A percentile compares a stretch with the other conserved stretches of the same genome.
Evolutionary conservation across 2,329 filamentous ascomycete genomes (phyloP).

Genomic region (Fusarium neocosmosporiellum): DNA sequence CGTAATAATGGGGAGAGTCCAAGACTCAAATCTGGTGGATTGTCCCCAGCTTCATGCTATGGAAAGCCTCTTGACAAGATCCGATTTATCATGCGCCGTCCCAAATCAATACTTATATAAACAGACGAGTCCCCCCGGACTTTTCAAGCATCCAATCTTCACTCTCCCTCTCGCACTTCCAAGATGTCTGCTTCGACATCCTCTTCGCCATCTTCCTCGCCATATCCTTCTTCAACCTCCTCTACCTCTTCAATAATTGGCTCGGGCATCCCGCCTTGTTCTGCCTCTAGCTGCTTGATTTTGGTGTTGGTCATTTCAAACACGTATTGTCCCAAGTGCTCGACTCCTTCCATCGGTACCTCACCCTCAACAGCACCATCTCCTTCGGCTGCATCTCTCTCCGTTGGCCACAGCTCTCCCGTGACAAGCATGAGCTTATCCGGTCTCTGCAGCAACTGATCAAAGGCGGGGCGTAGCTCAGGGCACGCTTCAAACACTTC

Average conservation of each 20-base stretch:
- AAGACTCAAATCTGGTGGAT: constrained; percentile 1
- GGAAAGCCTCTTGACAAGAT: background rate
- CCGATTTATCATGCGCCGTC: constrained; percentile 14
- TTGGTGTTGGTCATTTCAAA: constrained; percentile 88
- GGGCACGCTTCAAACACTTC: constrained; percentile 89
- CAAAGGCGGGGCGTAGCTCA: constrained; percentile 89
- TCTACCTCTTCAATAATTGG: constrained; percentile 43
- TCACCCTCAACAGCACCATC: constrained; percentile 60
- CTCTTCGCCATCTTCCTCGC: constrained; percentile 46
- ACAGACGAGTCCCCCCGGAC: background rate
- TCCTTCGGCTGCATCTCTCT: constrained; percentile 61
- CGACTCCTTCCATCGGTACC: constrained; percentile 86
- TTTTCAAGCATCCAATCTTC: constrained; percentile 9
- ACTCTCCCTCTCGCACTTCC: constrained; percentile 51
- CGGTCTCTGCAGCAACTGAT: constrained; percentile 78
- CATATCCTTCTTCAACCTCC: constrained; percentile 46
- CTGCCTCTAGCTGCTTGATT: constrained; percentile 61
- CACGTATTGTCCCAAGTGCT: constrained; percentile 96
- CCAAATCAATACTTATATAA: constrained; percentile 5
- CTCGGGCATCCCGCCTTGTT: constrained; percentile 43
- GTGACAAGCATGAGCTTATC: constrained; percentile 85
- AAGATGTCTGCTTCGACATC: constrained; percentile 49
- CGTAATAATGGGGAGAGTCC: background rate
- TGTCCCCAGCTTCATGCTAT: constrained; percentile 1
- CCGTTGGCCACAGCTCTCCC: constrained; percentile 85